A percentile compares a stretch with the other conserved stretches of the same genome.
Conservation (phyloP, 148 eudicot species). For the Vaccinium myrtillus region DNA sequence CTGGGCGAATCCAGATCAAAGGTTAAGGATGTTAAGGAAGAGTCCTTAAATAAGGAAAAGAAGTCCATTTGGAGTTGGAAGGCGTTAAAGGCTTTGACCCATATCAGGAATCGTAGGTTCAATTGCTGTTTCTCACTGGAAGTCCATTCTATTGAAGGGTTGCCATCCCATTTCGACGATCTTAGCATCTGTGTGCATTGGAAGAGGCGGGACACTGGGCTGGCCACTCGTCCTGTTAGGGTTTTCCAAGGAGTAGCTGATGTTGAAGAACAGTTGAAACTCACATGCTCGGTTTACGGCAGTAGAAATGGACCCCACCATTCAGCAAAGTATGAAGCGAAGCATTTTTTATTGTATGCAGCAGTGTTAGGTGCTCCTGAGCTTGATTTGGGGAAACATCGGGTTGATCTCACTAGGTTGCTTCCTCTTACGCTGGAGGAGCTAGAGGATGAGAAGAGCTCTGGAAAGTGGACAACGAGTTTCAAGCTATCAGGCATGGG, state of each 20-base stretch:
- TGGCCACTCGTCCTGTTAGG: constrained; percentile 53
- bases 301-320: constrained; percentile 66
- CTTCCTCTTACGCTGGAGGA: constrained; percentile 81
- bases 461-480: constrained; percentile 86
- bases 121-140: constrained; percentile 83
- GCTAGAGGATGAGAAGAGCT: constrained; percentile 81
- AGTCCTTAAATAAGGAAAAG: constrained; percentile 54
- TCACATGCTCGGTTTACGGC: constrained; percentile 62
- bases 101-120: constrained; percentile 63
- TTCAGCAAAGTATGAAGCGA: constrained; percentile 75
- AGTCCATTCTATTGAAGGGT: constrained; percentile 73
- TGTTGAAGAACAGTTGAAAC: constrained; percentile 60
- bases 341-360: constrained; percentile 65
- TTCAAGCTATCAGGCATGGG: constrained; percentile 80
- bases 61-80: constrained; percentile 96
- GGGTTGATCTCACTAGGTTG: constrained; percentile 69
- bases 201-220: constrained; percentile 77
- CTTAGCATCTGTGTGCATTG: constrained; percentile 62
- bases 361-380: constrained; percentile 39
- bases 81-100: constrained; percentile 69
- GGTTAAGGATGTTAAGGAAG: constrained; percentile 39
- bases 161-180: constrained; percentile 53
- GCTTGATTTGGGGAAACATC: constrained; percentile 77
- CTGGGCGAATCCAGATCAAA: constrained; percentile 34
- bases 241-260: constrained; percentile 65